Evolutionary conservation across 768 basidiomycete genomes (phyloP), one percentile per base, ranked within the genome.

Genomic region (Collybia nuda): DNA sequence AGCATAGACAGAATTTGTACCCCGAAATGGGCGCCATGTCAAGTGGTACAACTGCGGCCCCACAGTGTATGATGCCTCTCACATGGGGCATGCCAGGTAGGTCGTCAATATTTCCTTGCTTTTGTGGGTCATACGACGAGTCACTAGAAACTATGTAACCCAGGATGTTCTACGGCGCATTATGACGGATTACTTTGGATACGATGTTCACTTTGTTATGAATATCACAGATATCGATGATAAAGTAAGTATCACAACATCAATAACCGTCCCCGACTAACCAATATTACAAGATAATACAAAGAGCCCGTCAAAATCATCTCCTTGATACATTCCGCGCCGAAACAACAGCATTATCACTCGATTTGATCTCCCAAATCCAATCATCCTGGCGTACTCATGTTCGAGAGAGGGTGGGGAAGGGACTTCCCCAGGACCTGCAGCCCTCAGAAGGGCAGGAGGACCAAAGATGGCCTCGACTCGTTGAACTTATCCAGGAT

Each of bases 31-130:
- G 0, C 78, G 81, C 1, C 81, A 81, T 56, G 84, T 96, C n/a
- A 94, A 95, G 60, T 98, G 95, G 95, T 98, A 99, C 66, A 98
- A 97, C 67, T 99, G 97, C 62, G 96, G 97, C 8, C 96, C 97
- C 15, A 99, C 97, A 0, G 97, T 99, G 7, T 99, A 99, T 67
- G 97, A 99, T 75, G 85, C 93, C 11, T 89, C 93, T 37, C 97
- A 99, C 67, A 93, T 99, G 91, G 97, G 97, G 5, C 97, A 99
- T 73, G 97, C 97, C 6, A 84, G 95, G 93, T 96, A 64, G 59
- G 69, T 40, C 19, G 9, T 40, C 53, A 15, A 18, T 39, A 26
- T 28, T 45, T 22, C 24, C 45, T 24, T 28, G 41, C 43, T 42
- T 15, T 44, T 18, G 41, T 26, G 42, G 58, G 23, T 49, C 45